Percentiles rank a stretch among this genome's conserved stretches.
Conservation (phyloP, 2,329 filamentous ascomycete genomes). For the Fusarium sulawesiense region DNA sequence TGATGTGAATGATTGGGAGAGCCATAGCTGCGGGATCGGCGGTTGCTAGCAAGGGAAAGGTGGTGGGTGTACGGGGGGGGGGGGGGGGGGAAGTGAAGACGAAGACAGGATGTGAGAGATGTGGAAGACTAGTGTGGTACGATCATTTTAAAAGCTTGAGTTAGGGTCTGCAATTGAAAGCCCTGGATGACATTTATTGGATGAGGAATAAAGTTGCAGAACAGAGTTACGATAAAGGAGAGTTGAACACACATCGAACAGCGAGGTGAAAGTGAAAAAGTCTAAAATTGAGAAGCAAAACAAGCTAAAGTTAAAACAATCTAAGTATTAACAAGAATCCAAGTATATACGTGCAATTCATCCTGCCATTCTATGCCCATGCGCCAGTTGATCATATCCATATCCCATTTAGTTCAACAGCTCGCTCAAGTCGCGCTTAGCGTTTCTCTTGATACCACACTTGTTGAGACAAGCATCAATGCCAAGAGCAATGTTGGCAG, state of each 20-base stretch:
- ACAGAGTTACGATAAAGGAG: fast-evolving
- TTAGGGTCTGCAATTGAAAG: background rate
- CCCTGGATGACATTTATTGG: background rate
- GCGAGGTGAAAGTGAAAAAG: background rate
- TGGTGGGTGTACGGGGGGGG: background rate
- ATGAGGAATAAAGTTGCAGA: background rate
- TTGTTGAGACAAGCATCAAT: constrained; percentile 28
- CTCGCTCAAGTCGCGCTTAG: constrained; percentile 10
- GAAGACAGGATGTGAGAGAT: background rate
- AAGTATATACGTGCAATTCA: background rate
- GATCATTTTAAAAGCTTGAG: background rate
- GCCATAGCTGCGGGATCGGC: background rate
- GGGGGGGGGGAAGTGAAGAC: background rate
- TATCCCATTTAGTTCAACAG: background rate
- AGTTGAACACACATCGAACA: background rate
- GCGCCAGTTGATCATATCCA: background rate
- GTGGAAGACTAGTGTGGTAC: too few relatives aligned
- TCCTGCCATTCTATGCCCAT: background rate
- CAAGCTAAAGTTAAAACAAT: background rate
- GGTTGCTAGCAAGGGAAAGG: too few relatives aligned
- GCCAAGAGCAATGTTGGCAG: constrained; percentile 17
- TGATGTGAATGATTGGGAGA: background rate
- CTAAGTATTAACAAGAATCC: background rate
- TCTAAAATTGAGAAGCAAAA: background rate
- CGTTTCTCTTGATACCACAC: constrained; percentile 16